Evolutionary conservation across 192 early-diverging fungal genomes (phyloP).

Genomic region (Diversispora eburnea): DNA sequence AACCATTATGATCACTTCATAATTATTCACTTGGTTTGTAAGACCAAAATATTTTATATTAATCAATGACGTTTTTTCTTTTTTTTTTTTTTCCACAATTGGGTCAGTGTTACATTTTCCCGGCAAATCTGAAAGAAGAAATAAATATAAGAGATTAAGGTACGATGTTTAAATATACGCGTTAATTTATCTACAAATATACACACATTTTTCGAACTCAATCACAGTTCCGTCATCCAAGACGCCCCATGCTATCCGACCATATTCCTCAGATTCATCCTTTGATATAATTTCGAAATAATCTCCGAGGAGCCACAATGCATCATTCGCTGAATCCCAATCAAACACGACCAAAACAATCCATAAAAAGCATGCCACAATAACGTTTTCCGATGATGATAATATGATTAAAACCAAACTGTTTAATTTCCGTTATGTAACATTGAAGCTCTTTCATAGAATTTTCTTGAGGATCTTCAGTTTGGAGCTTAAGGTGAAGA

Average conservation of each 20-base stretch:
- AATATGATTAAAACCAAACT: constrained; percentile 26
- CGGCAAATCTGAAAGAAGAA: constrained; percentile 18
- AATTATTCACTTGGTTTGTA: not conserved
- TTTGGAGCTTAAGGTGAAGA: constrained; percentile 12
- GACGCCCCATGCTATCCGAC: constrained; percentile 21
- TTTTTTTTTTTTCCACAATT: constrained; percentile 18
- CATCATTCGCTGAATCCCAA: constrained; percentile 2
- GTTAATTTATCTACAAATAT: not conserved
- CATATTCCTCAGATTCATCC: constrained; percentile 7
- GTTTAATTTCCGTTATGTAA: constrained; percentile 11
- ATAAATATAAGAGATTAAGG: constrained; percentile 22
- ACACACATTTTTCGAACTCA: constrained; percentile 20
- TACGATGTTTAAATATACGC: not conserved
- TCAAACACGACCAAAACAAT: constrained; percentile 23
- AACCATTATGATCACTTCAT: no score
- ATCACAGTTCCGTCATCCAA: constrained; percentile 14
- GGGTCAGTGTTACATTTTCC: constrained; percentile 13
- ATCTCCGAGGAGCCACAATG: not conserved
- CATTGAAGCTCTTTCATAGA: not conserved
- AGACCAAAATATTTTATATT: not conserved
- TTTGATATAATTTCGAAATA: no score
- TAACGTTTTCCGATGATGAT: constrained; percentile 8
- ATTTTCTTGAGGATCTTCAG: constrained; percentile 15
- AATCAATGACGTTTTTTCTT: constrained; percentile 21
- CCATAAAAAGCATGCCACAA: constrained; percentile 12